Evolutionary conservation across 495 filamentous ascomycete genomes (phyloP).

Genomic region (Podospora didyma): DNA sequence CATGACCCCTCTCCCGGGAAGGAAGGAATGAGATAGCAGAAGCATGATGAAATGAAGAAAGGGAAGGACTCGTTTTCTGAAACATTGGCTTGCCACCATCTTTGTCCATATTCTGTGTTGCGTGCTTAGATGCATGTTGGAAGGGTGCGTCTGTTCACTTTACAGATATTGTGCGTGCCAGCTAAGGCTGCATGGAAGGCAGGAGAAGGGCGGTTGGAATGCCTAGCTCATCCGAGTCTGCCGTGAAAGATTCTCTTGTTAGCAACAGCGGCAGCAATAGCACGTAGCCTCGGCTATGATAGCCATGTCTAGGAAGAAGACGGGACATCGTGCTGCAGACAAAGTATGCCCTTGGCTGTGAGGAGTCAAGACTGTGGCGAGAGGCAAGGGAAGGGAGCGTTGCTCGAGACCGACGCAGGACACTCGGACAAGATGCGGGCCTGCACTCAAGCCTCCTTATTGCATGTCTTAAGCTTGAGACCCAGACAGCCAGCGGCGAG

Average conservation of each 20-base stretch:
- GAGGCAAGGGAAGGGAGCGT: not conserved
- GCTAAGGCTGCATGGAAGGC: slow-evolving; percentile 10
- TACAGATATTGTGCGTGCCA: slow-evolving; percentile 1
- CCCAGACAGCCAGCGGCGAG: not conserved
- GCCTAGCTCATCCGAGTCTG: not conserved
- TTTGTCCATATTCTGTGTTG: too few relatives aligned
- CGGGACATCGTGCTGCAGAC: not conserved
- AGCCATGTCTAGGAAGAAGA: not conserved
- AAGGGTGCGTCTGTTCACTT: not conserved
- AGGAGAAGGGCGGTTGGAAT: not conserved
- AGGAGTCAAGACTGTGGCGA: not conserved
- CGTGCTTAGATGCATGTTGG: too few relatives aligned
- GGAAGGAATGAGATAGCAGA: too few relatives aligned
- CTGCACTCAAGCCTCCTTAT: slow-evolving; percentile 13
- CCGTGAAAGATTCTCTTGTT: not conserved
- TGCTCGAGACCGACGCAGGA: not conserved
- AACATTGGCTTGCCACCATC: too few relatives aligned
- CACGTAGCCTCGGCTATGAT: not conserved
- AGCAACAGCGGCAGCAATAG: not conserved
- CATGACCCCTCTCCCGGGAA: too few relatives aligned
- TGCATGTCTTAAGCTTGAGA: slow-evolving; percentile 18
- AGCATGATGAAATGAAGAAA: too few relatives aligned
- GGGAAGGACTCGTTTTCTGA: too few relatives aligned
- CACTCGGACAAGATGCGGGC: slow-evolving; percentile 1
- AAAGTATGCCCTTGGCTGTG: not conserved